These are phyloP conservation scores for Pilasporangium apinafurcum DNA, from an alignment of 352 stramenopile genomes.

Conservation along the genomic window DNA sequence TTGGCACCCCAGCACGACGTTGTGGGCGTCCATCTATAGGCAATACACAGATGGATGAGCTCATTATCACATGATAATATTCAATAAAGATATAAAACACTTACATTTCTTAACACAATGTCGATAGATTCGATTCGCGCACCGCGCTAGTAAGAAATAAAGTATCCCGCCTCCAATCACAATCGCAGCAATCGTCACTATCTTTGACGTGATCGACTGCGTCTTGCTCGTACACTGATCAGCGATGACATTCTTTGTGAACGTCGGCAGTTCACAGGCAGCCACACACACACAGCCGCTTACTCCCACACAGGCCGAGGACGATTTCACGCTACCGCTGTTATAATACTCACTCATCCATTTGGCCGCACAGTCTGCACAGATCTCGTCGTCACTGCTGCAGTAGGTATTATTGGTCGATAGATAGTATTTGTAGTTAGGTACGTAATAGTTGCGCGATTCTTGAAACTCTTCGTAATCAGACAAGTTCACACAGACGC, in stretches of 20 bases:
- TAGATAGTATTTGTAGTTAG: slow-evolving; percentile 33
- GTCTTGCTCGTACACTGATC: slow-evolving; percentile 11
- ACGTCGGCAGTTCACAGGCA: slow-evolving; percentile 19
- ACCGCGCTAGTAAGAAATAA: slow-evolving; percentile 1
- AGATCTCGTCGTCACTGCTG: slow-evolving; percentile 23
- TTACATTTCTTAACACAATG: background rate
- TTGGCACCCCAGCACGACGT: too few species aligned
- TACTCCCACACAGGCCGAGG: slow-evolving; percentile 22
- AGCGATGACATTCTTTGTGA: slow-evolving; percentile 15
- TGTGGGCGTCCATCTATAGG: too few species aligned
- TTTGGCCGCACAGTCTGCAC: slow-evolving; percentile 14
- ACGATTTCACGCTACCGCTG: slow-evolving; percentile 11
- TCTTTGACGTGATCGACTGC: background rate
- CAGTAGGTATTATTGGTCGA: slow-evolving; percentile 36
- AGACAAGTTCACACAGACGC: slow-evolving; percentile 28
- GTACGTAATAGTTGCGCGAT: slow-evolving; percentile 36
- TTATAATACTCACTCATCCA: slow-evolving; percentile 22
- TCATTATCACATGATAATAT: too few species aligned
- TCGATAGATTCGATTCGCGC: slow-evolving; percentile 3
- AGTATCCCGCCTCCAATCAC: slow-evolving; percentile 1
- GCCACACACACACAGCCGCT: slow-evolving; percentile 38
- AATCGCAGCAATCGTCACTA: background rate
- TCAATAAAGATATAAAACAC: too few species aligned
- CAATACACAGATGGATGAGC: too few species aligned
- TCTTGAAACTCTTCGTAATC: slow-evolving; percentile 21